A percentile compares a stretch with the other conserved stretches of the same genome.
Evolutionary conservation across 306 rosid genomes (phyloP).

Genomic region (Malus asiatica): DNA sequence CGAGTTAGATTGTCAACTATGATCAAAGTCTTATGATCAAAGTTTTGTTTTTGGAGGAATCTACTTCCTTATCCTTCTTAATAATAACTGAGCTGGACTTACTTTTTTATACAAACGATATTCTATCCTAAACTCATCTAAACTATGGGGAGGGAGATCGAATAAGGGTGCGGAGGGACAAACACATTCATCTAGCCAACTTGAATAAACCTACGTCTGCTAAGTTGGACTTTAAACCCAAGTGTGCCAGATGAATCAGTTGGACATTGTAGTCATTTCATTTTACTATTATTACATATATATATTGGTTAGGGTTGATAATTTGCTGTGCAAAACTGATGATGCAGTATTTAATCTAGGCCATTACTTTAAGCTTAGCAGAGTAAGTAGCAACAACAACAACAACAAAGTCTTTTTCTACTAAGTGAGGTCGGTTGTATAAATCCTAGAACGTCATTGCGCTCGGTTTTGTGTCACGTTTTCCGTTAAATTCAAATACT

Average conservation of each 20-base stretch:
- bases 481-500: too few relatives aligned
- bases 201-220: too few relatives aligned
- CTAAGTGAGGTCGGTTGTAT: too few relatives aligned
- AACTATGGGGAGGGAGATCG: rapidly evolving
- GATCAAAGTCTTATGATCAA: neutral
- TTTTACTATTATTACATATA: too few relatives aligned
- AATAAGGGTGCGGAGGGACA: too few relatives aligned
- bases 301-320: neutral
- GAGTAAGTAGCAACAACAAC: neutral
- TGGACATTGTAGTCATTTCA: too few relatives aligned
- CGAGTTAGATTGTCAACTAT: neutral
- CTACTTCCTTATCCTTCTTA: neutral
- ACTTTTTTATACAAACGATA: too few relatives aligned
- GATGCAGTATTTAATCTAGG: neutral
- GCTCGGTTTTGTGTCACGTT: too few relatives aligned
- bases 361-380: neutral
- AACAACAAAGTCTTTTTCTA: too few relatives aligned
- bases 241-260: neutral
- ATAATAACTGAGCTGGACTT: neutral
- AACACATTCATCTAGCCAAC: too few relatives aligned
- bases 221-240: neutral
- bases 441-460: too few relatives aligned
- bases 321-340: neutral
- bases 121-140: too few relatives aligned
- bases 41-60: neutral